Conservation (phyloP, 129 eudicot genomes). For the Centella asiatica region DNA sequence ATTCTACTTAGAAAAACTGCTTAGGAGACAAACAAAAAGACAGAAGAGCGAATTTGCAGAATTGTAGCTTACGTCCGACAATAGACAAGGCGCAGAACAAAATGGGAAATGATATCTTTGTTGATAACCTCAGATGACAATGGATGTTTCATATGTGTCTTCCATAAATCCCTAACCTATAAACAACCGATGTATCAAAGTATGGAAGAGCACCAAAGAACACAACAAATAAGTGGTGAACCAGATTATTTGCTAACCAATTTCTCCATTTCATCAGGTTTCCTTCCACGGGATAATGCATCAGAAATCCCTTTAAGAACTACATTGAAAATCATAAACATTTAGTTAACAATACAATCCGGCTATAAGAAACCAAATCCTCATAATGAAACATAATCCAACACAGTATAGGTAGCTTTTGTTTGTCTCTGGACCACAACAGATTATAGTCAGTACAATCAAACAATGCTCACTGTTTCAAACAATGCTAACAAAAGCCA, state of each 20-base stretch:
- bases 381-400: too few relatives aligned
- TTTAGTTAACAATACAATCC: too few relatives aligned
- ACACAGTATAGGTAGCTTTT: too few relatives aligned
- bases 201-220: neutral
- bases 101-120: constrained; percentile 92
- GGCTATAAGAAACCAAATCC: too few relatives aligned
- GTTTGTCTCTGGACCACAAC: too few relatives aligned
- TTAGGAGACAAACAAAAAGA: neutral
- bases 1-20: too few relatives aligned
- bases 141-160: constrained; percentile 68
- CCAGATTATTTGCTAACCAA: too few relatives aligned
- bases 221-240: neutral
- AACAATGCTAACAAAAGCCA: too few relatives aligned
- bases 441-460: too few relatives aligned
- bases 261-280: constrained; percentile 83
- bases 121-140: constrained; percentile 47
- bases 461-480: too few relatives aligned
- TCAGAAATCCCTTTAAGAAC: constrained; percentile 86
- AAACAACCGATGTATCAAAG: neutral
- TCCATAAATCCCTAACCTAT: constrained; percentile 68
- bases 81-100: constrained; percentile 86
- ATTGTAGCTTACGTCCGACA: constrained; percentile 67
- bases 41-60: neutral
- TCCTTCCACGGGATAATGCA: constrained; percentile 83
- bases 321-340: constrained; percentile 17